Base-by-base conservation (phyloP, 805 yeast species). In the Limtongia smithiae region DNA sequence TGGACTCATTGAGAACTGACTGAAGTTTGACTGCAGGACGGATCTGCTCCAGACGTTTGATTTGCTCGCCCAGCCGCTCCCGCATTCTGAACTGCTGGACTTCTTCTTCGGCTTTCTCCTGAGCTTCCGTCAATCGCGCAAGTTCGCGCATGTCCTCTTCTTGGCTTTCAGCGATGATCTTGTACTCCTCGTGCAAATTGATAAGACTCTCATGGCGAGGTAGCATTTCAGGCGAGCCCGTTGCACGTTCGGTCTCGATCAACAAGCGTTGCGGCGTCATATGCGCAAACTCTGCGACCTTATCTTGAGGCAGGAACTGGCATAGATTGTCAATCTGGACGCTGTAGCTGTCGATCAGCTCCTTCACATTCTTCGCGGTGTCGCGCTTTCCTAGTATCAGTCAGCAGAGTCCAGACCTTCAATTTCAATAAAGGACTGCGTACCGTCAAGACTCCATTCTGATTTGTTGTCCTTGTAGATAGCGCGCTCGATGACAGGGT, bases 281-380 rank as follows among this genome's bases (percentile, higher is more conserved):
- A 2, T 83, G 78, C 0, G 97, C 95, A 71, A 93, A 93, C 57
- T 86, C 88, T 2, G 95, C 91, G 5, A 93, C 97, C 51, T 94
- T 75, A 60, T 91, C 97, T 64, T 93, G 99, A 0, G 98, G 96
- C 47, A 93, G 70, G 62, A 93, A 93, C 64, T 91, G 97, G 62
- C 97, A 90, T 42, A 91, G 72, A 64, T 91, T 93, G 63, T 88
- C 94, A 48, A 93, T 72, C 62, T 93, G 97, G 51, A 93, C 84
- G 62, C 85, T 85, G 54, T 80, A 74, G 1, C 62, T 62, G 18
- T 67, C 64, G 24, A 84, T 70, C 0, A 75, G 35, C 3, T 67
- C 66, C 49, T 71, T 75, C 3, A 88, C 74, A 5, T 27, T 46
- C 39, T 52, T 58, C 25, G 63, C 53, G 0, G 74, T 64, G 0